phyloP scores from a whole-genome alignment of 768 basidiomycete genomes.

The Cubamyces sp. region DNA sequence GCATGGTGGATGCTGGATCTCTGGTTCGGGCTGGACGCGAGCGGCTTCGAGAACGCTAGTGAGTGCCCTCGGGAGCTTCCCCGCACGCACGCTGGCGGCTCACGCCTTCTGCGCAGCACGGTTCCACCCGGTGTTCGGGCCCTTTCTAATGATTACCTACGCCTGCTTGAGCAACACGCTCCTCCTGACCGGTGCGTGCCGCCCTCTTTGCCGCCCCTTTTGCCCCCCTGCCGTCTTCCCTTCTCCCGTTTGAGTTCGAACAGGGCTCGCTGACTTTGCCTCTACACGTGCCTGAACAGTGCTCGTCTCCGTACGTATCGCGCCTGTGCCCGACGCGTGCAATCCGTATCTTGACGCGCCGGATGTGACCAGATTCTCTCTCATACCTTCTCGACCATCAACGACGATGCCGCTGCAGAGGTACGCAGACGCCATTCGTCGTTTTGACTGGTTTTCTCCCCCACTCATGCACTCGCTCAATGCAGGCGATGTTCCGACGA shows the following conservation, averaged over 20 bases:
- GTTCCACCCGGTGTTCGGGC: conserved; percentile 90
- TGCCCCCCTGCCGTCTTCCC: conserved; percentile 11
- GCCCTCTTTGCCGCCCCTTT: not conserved
- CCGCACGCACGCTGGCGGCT: not conserved
- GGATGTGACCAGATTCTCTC: conserved; percentile 73
- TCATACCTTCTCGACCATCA: conserved; percentile 93
- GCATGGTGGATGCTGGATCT: conserved; percentile 96
- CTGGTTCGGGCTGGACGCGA: conserved; percentile 94
- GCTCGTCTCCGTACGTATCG: conserved; percentile 68
- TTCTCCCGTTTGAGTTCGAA: conserved; percentile 6
- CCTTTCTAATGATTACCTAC: conserved; percentile 87
- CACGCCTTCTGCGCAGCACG: conserved; percentile 44
- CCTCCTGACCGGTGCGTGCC: conserved; percentile 75
- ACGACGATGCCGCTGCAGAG: conserved; percentile 91
- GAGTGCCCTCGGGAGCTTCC: conserved; percentile 35
- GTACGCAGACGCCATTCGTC: conserved; percentile 40
- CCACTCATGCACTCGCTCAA: not conserved
- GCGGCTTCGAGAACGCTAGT: conserved; percentile 85
- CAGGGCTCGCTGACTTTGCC: too few relatives aligned
- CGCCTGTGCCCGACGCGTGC: not conserved
- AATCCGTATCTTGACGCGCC: not conserved
- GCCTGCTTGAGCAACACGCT: conserved; percentile 93
- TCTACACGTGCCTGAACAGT: conserved; percentile 43
- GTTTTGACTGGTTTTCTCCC: not conserved
- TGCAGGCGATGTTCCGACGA: conserved; percentile 90